Percentiles rank a stretch among this genome's conserved stretches.
phyloP scores from a whole-genome alignment of 148 eudicot genomes.

The Diospyros lotus region DNA sequence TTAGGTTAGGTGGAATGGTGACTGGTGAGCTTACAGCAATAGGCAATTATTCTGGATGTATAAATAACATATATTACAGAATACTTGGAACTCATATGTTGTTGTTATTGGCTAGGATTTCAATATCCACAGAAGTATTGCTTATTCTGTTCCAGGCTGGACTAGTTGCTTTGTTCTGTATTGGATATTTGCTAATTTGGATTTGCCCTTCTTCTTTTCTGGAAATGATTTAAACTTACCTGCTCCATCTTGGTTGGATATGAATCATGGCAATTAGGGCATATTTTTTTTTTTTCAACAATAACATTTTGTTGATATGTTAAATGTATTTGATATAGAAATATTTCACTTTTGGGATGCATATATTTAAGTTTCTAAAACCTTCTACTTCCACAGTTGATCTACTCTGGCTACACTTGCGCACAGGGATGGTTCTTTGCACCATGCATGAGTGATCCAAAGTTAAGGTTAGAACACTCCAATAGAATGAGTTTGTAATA shows the following conservation, averaged over 20 bases:
- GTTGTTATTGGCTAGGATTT: no score
- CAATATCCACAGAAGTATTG: no score
- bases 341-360: neutral
- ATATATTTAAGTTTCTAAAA: neutral
- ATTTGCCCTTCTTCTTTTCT: neutral
- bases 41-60: no score
- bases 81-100: no score
- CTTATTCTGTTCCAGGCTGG: no score
- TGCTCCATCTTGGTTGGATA: neutral
- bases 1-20: no score
- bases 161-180: neutral
- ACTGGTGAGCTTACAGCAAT: no score
- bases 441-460: conserved; percentile 71
- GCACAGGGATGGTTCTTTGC: conserved; percentile 92
- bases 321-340: neutral
- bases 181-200: neutral
- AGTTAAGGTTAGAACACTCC: conserved; percentile 55
- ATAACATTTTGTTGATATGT: neutral
- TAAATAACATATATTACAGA: no score
- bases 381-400: conserved; percentile 39
- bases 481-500: neutral
- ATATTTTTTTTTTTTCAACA: neutral
- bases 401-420: conserved; percentile 89
- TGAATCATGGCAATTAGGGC: neutral
- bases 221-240: neutral